Percentiles rank a stretch among this genome's conserved stretches.
Evolutionary conservation across 768 basidiomycete species (phyloP).

Genomic region (Tylopilus plumbeoviolaceoides): DNA sequence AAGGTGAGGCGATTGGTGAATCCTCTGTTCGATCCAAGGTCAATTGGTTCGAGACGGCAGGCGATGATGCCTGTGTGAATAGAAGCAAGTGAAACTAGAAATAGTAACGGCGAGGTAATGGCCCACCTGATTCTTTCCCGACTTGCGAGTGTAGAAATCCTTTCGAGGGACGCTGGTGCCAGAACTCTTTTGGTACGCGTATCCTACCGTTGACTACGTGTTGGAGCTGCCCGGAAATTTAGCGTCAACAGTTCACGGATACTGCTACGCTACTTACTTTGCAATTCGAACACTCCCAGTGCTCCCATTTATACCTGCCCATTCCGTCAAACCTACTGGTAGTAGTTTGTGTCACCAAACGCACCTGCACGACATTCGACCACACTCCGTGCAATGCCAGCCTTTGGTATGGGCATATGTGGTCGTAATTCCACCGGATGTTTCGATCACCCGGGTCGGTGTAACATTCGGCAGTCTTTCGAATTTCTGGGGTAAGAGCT

Average conservation of each 20-base stretch:
- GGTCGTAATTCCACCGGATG: constrained; percentile 41
- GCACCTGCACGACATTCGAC: constrained; percentile 73
- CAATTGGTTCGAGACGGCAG: constrained; percentile 14
- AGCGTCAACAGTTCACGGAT: neutral
- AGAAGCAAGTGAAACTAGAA: neutral
- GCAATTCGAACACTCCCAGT: constrained; percentile 67
- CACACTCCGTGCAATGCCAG: constrained; percentile 65
- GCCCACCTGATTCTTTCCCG: constrained; percentile 28
- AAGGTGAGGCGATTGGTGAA: constrained; percentile 44
- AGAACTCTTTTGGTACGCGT: constrained; percentile 36
- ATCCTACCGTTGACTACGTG: constrained; percentile 18
- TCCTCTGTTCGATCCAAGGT: constrained; percentile 19
- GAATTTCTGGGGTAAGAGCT: constrained; percentile 29
- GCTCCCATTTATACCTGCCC: constrained; percentile 65
- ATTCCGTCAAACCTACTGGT: constrained; percentile 1
- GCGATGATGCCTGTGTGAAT: constrained; percentile 18
- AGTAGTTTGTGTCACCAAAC: neutral
- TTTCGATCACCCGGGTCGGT: constrained; percentile 32
- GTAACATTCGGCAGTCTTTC: constrained; percentile 36
- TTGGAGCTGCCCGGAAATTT: constrained; percentile 8
- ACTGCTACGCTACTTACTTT: constrained; percentile 34
- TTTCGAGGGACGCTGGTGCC: constrained; percentile 27
- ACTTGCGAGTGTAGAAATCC: constrained; percentile 28
- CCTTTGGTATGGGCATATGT: constrained; percentile 58
- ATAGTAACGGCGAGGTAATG: neutral